Evolutionary conservation across 2,329 filamentous ascomycete species (phyloP).

Genomic region (Lachnellula hyalina): DNA sequence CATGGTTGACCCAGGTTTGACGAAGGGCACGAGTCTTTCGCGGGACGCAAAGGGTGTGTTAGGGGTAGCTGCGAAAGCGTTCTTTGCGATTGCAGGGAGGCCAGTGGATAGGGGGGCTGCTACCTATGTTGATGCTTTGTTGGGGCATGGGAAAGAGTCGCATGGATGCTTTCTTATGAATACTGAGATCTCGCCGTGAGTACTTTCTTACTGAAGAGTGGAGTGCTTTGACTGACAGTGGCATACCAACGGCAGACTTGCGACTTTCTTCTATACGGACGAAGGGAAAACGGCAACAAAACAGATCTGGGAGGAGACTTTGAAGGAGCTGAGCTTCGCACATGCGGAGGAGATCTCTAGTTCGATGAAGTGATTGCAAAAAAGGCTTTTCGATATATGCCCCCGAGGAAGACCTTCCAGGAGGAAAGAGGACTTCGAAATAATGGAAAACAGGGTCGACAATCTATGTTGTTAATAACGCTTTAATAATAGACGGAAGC

Average conservation of each 20-base stretch:
- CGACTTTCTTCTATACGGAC: conserved; percentile 29
- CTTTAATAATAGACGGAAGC: too few species aligned
- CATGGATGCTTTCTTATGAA: conserved; percentile 47
- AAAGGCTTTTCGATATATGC: too few species aligned
- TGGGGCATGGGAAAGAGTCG: conserved; percentile 32
- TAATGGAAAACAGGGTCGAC: too few species aligned
- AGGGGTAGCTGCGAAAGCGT: conserved; percentile 12
- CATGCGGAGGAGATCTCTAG: conserved; percentile 8
- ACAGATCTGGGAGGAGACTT: conserved; percentile 36
- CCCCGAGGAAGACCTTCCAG: too few species aligned
- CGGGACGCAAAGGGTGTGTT: conserved; percentile 27
- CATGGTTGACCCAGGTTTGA: conserved; percentile 32
- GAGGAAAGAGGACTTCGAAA: too few species aligned
- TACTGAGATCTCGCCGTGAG: conserved; percentile 42
- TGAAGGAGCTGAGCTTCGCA: conserved; percentile 33
- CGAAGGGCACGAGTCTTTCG: conserved; percentile 38
- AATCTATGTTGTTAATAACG: too few species aligned
- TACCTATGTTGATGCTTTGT: conserved; percentile 1
- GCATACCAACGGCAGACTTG: conserved; percentile 24
- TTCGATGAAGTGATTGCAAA: not conserved
- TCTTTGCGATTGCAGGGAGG: conserved; percentile 4
- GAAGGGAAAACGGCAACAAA: conserved; percentile 33
- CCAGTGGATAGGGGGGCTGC: not conserved
- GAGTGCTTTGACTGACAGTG: not conserved
- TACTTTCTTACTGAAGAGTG: conserved; percentile 3